Evolutionary conservation across 768 basidiomycete genomes (phyloP), one percentile per base, ranked within the genome.

Genomic region (Pleurotus cornucopiae): DNA sequence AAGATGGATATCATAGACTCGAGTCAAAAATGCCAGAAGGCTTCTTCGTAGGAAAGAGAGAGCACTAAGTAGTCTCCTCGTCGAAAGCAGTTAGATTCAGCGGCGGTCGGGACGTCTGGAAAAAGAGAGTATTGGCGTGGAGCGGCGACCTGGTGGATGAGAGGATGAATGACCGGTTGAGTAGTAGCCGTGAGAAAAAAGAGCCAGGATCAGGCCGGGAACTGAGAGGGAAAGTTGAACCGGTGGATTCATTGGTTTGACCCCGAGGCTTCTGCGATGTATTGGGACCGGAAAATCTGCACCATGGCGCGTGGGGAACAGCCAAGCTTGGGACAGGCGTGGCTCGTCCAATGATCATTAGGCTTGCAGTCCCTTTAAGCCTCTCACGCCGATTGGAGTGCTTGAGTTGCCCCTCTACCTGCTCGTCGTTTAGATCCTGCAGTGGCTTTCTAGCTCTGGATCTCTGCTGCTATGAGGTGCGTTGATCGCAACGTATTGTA

Each of bases 251-350:
- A 53, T 34, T 34, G 30, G 26, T n/a, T 20, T 40, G 37, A 53
- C 51, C 51, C 51, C 51, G 51, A 53, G 21, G 51, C 51, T 53
- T 53, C 51, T 53, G 51, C 51, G 51, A 53, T 53, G 51, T 40
- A 53, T 53, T 53, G 18, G 51, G 5, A 37, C 51, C 51, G 51
- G 51, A 53, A 53, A 53, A 53, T 53, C 38, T 53, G 26, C 51
- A 53, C n/a, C 37, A 40, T 37, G 20, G 37, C 51, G 51, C 51
- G 51, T 53, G 51, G 51, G 38, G 18, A 23, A 14, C 46, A 47
- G 46, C 46, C 46, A 51, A 38, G 13, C 49, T 53, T 21, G 21
- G n/a, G 16, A 13, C 51, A 20, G 9, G 18, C 26, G 26, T 49
- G 49, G 39, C 16, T 37, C 21, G 39, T 26, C 51, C 51, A 53